A percentile compares a stretch with the other conserved stretches of the same genome.
Conservation (phyloP, 2,329 filamentous ascomycete genomes). For the Raffaelea deltoideospora region DNA sequence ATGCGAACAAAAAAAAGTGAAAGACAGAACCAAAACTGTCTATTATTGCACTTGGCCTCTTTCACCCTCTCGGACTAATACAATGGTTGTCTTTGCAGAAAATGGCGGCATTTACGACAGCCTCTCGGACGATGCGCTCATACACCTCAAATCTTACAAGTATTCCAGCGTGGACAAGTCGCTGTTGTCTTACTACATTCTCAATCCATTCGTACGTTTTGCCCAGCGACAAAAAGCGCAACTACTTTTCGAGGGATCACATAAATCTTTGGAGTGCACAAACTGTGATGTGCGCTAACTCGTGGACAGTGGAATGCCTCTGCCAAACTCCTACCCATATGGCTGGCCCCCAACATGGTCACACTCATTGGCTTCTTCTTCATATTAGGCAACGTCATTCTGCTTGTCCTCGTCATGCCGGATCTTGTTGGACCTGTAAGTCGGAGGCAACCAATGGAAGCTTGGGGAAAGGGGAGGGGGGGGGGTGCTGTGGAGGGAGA, state of each 20-base stretch:
- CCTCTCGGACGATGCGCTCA: constrained; percentile 78
- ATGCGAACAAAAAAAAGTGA: too few relatives aligned
- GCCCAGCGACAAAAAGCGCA: too few relatives aligned
- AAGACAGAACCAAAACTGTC: too few relatives aligned
- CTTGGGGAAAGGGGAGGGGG: too few relatives aligned
- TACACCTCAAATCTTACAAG: constrained; percentile 89
- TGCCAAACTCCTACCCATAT: constrained; percentile 82
- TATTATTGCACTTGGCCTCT: too few relatives aligned
- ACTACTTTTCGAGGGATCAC: too few relatives aligned
- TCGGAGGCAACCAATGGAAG: too few relatives aligned
- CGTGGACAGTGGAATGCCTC: constrained; percentile 77
- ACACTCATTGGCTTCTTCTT: constrained; percentile 90
- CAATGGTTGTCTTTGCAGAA: too few relatives aligned
- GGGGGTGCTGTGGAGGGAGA: too few relatives aligned
- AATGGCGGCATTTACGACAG: constrained; percentile 40
- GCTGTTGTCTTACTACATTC: constrained; percentile 79
- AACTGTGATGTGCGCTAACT: too few relatives aligned
- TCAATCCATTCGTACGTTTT: constrained; percentile 77
- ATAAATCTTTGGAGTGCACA: too few relatives aligned
- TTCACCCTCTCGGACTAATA: too few relatives aligned
- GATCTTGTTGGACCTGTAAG: constrained; percentile 79
- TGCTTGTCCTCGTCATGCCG: constrained; percentile 67
- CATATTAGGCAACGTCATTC: constrained; percentile 68
- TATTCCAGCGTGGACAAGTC: constrained; percentile 97
- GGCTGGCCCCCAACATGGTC: constrained; percentile 96